These are phyloP conservation scores for Adansonia digitata DNA, from an alignment of 345 rosid species.

Conservation along the genomic window DNA sequence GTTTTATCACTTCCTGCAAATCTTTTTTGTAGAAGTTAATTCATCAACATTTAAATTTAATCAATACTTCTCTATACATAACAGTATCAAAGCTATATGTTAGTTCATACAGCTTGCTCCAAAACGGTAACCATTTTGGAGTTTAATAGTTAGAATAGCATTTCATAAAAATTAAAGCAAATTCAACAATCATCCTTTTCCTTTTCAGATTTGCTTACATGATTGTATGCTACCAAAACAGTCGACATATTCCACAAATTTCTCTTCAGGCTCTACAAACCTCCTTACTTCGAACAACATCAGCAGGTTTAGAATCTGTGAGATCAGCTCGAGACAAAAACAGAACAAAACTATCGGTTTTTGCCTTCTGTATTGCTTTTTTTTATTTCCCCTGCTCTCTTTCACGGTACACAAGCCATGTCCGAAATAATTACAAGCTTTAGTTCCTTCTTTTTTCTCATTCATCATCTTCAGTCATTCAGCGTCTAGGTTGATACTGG, in stretches of 20 bases:
- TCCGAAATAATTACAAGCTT: background rate
- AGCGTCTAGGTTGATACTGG: constrained; percentile 78
- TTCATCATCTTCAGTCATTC: constrained; percentile 17
- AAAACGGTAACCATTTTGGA: background rate
- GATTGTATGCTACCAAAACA: background rate
- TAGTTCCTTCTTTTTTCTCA: background rate
- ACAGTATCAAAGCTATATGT: background rate
- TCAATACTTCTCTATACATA: background rate
- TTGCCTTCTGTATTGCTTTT: background rate
- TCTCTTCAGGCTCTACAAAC: background rate
- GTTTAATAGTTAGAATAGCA: background rate
- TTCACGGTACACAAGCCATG: constrained; percentile 5
- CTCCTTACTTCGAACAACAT: too few relatives aligned
- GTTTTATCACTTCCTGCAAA: background rate
- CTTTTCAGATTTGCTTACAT: background rate
- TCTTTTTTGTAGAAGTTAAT: background rate
- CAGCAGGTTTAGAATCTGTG: constrained; percentile 1
- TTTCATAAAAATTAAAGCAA: background rate
- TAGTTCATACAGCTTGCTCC: background rate
- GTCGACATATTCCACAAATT: background rate
- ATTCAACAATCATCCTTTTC: background rate
- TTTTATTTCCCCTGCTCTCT: constrained; percentile 2
- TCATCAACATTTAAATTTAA: background rate
- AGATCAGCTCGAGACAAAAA: too few relatives aligned
- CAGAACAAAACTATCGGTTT: background rate